Evolutionary conservation across 352 stramenopile species (phyloP), one percentile per base, ranked within the genome.

Genomic region (Pythium rishiriense): DNA sequence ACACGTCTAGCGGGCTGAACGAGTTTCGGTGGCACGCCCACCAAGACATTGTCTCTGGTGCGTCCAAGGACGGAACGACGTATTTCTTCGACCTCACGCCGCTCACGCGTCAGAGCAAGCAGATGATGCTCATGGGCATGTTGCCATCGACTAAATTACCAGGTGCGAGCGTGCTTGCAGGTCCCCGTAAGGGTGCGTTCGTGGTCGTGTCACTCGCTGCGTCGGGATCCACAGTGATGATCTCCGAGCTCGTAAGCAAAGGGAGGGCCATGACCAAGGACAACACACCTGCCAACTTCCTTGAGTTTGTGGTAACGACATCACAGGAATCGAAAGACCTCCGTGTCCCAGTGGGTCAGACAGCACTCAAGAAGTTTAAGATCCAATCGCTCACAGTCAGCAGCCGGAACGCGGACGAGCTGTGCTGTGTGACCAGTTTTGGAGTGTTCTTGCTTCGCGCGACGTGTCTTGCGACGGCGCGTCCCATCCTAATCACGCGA

Each of bases 11-110:
- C 29, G 83, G 85, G 15, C 56, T 91, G 3, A 72, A 74, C 24
- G 83, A 94, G 28, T 62, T 94, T 24, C 84, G 73, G n/a, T 78
- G 87, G 10, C 81, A 92, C 41, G 54, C 62, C 10, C 72, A 85
- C 29, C 83, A 94, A 45, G 75, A 85, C 8, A 61, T 81, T 1
- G 73, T 89, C 46, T 87, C 70, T 15, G 81, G 73, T 12, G 62
- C 78, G 9, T 78, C 73, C 21, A 85, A 79, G 31, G 85, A 92
- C 37, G 85, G 85, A n/a, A 81, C 74, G 0, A 70, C 86, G 10
- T 91, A 83, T 63, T 84, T 92, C 43, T 86, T 90, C 41, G 81
- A 93, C 26, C 64, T 89, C 25, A 67, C 75, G 0, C 75, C 74
- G 14, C 46, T 92, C 25, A 60, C 82, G 4, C 68, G 74, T 10